These are phyloP conservation scores for Alternaria angustiovoidea DNA, from an alignment of 2,329 filamentous ascomycete species.

Conservation along the genomic window DNA sequence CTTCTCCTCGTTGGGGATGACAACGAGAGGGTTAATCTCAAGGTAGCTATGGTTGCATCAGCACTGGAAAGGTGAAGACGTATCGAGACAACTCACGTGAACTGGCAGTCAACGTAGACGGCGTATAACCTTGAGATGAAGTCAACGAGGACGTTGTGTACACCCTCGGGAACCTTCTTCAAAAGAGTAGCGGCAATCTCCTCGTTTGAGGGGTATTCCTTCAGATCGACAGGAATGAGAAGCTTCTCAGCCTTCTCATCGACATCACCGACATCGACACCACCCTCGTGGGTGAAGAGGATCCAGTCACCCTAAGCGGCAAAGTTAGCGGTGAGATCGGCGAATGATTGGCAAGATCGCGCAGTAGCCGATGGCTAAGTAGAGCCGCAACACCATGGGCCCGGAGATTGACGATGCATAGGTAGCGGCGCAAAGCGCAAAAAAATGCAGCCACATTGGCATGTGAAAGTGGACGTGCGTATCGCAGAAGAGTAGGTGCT, in stretches of 20 bases:
- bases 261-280: constrained; percentile 99
- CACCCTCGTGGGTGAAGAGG: constrained; percentile 99
- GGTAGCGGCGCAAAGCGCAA: constrained; percentile 23
- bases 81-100: constrained; percentile 66
- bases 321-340: constrained; percentile 41
- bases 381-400: constrained; percentile 48
- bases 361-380: constrained; percentile 26
- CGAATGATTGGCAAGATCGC: constrained; percentile 37
- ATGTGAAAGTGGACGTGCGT: constrained; percentile 48
- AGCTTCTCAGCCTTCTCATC: constrained; percentile 99
- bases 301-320: constrained; percentile 91
- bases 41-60: constrained; percentile 69
- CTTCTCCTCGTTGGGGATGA: constrained; percentile 90
- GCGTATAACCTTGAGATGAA: constrained; percentile 98
- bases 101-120: constrained; percentile 99
- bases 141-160: constrained; percentile 98
- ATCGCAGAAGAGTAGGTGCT: constrained; percentile 40
- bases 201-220: constrained; percentile 94
- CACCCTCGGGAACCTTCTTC: constrained; percentile 90
- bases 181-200: constrained; percentile 85
- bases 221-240: constrained; percentile 93
- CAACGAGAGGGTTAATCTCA: constrained; percentile 98
- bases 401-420: constrained; percentile 25
- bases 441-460: constrained; percentile 31
- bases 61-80: constrained; percentile 9